Base-by-base conservation (phyloP, 1,139 yeast genomes). In the Saccharomyces hybrid region DNA sequence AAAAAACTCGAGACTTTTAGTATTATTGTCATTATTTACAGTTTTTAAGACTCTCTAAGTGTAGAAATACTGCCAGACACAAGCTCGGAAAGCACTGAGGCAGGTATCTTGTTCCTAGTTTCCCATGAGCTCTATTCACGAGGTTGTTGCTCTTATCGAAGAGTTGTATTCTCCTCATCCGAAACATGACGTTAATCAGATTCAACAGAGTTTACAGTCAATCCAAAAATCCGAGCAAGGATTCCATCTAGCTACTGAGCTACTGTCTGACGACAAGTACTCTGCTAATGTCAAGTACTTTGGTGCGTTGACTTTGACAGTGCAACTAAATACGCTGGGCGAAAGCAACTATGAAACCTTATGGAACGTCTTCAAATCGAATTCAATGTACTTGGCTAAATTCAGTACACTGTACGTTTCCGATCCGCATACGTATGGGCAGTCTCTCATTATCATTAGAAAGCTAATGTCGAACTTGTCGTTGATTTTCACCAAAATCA, bases 301-400 rank as follows among this genome's bases (percentile, higher is more conserved):
- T 64, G 93, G 93, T 1, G 91, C 91, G 0, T 71, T 85, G 55
- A 84, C 91, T 0, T 80, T 81, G 54, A 78, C 89, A 0, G 83
- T 83, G 31, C 80, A 82, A 52, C 71, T 82, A 49, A 78, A 75
- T 49, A 68, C 63, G 19, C 42, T 4, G 42, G 42, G 42, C 4
- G 59, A 61, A 31, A 57, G 50, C 53, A 55, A 61, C 5, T 34
- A 51, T 29, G 62, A 62, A 16, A 49, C 51, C 2, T 50, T 69
- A 5, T 60, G 62, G 61, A 58, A 54, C 11, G 38, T 71, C 5
- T 59, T 71, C 19, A 61, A 59, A 50, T 56, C 60, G 14, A 68
- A 69, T 54, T 54, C 68, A 29, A 28, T 60, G 11, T 70, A 68
- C 51, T 55, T 68, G 48, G 55, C 59, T 2, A 58, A 56, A 28